These are phyloP conservation scores for Knufia fluminis DNA, from an alignment of 2,329 filamentous ascomycete species.

Conservation along the genomic window DNA sequence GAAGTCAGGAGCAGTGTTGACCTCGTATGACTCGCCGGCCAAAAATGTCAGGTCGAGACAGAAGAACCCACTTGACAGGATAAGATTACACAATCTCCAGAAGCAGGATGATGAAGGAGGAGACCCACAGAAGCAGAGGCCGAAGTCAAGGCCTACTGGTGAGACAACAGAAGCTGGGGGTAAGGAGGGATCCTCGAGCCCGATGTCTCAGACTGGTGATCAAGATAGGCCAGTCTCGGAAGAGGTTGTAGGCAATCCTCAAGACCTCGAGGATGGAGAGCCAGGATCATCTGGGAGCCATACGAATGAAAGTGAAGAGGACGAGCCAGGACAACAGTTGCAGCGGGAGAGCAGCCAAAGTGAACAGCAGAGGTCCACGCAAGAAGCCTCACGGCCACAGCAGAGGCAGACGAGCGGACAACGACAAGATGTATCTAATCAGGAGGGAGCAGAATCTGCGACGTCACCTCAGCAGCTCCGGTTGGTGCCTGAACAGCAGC, in stretches of 20 bases:
- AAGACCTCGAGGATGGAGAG: background rate
- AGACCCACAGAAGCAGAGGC: background rate
- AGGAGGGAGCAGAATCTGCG: background rate
- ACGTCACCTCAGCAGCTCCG: background rate
- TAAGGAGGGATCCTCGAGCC: background rate
- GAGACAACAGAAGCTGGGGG: background rate
- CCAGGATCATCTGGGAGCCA: background rate
- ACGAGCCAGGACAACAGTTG: background rate
- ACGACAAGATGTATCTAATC: too few species aligned
- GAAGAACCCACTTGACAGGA: background rate
- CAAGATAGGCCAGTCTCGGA: background rate
- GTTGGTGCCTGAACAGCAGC: background rate
- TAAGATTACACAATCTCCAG: background rate
- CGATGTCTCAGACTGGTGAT: background rate
- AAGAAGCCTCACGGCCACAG: background rate
- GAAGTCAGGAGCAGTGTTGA: slow-evolving; percentile 11
- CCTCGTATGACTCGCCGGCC: slow-evolving; percentile 12
- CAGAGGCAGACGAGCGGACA: background rate
- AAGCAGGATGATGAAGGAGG: background rate
- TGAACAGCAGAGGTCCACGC: background rate
- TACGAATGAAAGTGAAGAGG: background rate
- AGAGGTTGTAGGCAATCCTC: background rate
- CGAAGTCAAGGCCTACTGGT: background rate
- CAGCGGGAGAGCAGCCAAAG: background rate
- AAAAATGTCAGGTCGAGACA: slow-evolving; percentile 6